Percentiles rank a stretch among this genome's conserved stretches.
These are phyloP conservation scores for Mycosphaerelloides madeirae DNA, from an alignment of 2,329 filamentous ascomycete species.

Conservation along the genomic window DNA sequence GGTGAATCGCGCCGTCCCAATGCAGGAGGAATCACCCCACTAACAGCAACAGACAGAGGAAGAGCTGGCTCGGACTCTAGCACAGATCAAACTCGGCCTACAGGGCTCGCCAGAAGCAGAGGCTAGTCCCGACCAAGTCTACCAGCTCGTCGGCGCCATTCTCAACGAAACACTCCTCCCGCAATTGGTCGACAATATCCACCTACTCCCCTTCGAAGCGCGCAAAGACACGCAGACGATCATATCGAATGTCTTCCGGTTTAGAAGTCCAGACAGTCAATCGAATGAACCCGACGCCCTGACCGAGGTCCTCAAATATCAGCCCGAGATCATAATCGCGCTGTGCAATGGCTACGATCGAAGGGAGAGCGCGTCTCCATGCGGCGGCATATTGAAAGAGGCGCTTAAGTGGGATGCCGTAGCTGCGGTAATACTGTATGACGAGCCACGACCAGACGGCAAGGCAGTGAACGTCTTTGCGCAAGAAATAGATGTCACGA, in stretches of 20 bases:
- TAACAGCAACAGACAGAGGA: constrained; percentile 62
- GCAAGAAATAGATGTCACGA: constrained; percentile 63
- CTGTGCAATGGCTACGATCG: constrained; percentile 86
- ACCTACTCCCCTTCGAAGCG: constrained; percentile 87
- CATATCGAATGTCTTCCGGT: constrained; percentile 91
- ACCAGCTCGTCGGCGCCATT: constrained; percentile 75
- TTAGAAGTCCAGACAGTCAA: constrained; percentile 63
- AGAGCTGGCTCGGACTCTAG: constrained; percentile 77
- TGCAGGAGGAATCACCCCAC: background rate
- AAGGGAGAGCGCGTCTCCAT: constrained; percentile 85
- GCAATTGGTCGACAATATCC: constrained; percentile 74
- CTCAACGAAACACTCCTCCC: constrained; percentile 87
- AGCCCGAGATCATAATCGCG: constrained; percentile 81
- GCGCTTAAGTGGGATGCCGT: constrained; percentile 87
- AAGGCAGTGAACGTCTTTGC: constrained; percentile 63
- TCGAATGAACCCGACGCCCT: constrained; percentile 80
- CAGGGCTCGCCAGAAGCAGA: constrained; percentile 92
- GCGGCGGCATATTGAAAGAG: constrained; percentile 83
- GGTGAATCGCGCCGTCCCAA: constrained; percentile 15
- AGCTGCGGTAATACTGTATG: constrained; percentile 85
- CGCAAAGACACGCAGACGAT: constrained; percentile 94
- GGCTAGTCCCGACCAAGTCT: constrained; percentile 79
- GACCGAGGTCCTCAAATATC: constrained; percentile 79
- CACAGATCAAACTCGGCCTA: constrained; percentile 86
- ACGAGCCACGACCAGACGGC: constrained; percentile 71